These are phyloP conservation scores for Amoeboaphelidium protococcarum DNA, from an alignment of 371 early-diverging fungal species.

Conservation along the genomic window DNA sequence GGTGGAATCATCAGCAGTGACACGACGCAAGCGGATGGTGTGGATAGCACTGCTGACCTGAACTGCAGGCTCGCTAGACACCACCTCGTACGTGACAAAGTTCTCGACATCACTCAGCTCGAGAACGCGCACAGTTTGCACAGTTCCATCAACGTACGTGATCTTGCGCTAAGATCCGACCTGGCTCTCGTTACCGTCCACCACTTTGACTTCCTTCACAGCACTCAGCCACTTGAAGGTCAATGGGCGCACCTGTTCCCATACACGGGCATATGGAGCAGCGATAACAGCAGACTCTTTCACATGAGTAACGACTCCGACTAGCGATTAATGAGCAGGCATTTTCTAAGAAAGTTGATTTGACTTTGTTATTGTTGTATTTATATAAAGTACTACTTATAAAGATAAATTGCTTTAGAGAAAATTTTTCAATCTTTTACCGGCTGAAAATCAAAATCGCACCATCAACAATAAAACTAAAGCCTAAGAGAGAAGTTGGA, in stretches of 20 bases:
- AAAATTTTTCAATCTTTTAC: too few relatives aligned
- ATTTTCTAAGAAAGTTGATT: too few relatives aligned
- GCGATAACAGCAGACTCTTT: too few relatives aligned
- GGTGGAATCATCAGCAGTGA: constrained; percentile 25
- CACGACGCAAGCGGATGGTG: constrained; percentile 19
- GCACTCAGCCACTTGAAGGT: not conserved
- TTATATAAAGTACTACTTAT: too few relatives aligned
- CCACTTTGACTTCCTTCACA: constrained; percentile 3
- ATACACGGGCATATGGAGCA: constrained; percentile 18
- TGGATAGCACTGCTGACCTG: constrained; percentile 23
- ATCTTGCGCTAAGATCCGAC: constrained; percentile 25
- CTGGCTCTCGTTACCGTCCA: constrained; percentile 7
- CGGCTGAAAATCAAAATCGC: too few relatives aligned
- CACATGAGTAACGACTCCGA: too few relatives aligned
- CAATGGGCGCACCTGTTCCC: constrained; percentile 15
- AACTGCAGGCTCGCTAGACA: constrained; percentile 25
- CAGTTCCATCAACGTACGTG: constrained; percentile 28
- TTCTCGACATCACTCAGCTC: constrained; percentile 22
- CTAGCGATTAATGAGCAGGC: too few relatives aligned
- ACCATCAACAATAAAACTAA: too few relatives aligned
- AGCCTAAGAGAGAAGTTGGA: too few relatives aligned
- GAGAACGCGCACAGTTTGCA: constrained; percentile 21
- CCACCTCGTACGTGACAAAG: constrained; percentile 27
- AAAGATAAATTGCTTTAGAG: too few relatives aligned
- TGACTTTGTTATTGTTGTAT: too few relatives aligned